Evolutionary conservation across 2,329 filamentous ascomycete genomes (phyloP).

Genomic region (Beauveria sp.): DNA sequence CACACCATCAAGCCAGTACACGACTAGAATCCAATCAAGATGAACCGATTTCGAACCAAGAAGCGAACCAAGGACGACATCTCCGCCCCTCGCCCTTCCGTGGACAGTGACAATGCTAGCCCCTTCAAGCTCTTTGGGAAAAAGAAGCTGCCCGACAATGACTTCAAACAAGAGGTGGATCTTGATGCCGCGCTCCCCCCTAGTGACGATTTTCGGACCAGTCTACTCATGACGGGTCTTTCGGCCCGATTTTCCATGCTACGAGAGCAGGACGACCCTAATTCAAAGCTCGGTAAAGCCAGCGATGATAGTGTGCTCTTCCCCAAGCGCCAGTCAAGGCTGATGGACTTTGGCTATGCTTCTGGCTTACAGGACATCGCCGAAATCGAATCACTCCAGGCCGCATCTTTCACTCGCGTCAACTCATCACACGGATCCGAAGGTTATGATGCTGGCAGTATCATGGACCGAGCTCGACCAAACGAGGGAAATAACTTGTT

Average conservation of each 20-base stretch:
- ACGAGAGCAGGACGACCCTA: conserved; percentile 86
- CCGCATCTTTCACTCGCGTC: conserved; percentile 50
- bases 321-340: conserved; percentile 70
- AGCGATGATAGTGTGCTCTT: conserved; percentile 90
- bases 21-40: conserved; percentile 25
- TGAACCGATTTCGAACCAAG: conserved; percentile 73
- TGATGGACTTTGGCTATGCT: conserved; percentile 60
- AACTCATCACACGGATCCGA: conserved; percentile 63
- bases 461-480: conserved; percentile 79
- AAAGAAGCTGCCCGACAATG: conserved; percentile 47
- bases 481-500: conserved; percentile 89
- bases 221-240: conserved; percentile 88
- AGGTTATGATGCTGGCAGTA: conserved; percentile 58
- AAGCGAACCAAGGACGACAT: conserved; percentile 59
- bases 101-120: conserved; percentile 46
- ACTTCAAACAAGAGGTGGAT: conserved; percentile 61
- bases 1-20: not conserved
- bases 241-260: conserved; percentile 97
- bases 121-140: conserved; percentile 50
- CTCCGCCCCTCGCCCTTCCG: conserved; percentile 38
- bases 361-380: conserved; percentile 72
- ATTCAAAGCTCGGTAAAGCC: conserved; percentile 82
- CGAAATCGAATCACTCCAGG: conserved; percentile 75
- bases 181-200: conserved; percentile 68
- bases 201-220: conserved; percentile 87